These are phyloP conservation scores for Fusarium guadeloupense DNA, from an alignment of 2,329 filamentous ascomycete genomes.

Conservation along the genomic window DNA sequence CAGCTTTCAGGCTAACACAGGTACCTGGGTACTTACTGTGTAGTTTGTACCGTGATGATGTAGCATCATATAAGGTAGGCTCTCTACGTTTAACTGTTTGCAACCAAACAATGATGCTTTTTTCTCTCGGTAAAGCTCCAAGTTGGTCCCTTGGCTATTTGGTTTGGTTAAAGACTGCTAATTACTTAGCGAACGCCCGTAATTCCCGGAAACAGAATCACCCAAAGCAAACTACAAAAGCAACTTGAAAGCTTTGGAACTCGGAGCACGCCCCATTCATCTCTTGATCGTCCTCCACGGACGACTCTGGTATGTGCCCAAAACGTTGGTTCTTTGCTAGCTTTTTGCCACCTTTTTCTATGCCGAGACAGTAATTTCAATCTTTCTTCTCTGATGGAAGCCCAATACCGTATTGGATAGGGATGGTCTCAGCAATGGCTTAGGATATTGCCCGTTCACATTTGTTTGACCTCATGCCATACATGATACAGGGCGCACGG, in stretches of 20 bases:
- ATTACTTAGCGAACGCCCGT: slow-evolving; percentile 11
- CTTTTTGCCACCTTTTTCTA: slow-evolving; percentile 2
- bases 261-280: neutral
- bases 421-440: too few species aligned
- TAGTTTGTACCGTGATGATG: neutral
- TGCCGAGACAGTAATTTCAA: neutral
- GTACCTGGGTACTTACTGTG: slow-evolving; percentile 3
- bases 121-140: neutral
- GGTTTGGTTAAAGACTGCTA: slow-evolving; percentile 12
- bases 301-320: slow-evolving; percentile 29
- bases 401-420: too few species aligned
- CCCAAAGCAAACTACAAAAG: slow-evolving; percentile 19
- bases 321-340: slow-evolving; percentile 1
- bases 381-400: neutral
- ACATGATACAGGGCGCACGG: neutral
- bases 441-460: neutral
- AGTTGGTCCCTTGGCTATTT: slow-evolving; percentile 9
- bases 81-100: neutral
- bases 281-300: slow-evolving; percentile 3
- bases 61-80: slow-evolving; percentile 3
- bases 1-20: neutral
- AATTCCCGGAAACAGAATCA: slow-evolving; percentile 35
- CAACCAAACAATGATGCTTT: neutral
- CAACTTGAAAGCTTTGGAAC: slow-evolving; percentile 1
- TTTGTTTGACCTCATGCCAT: slow-evolving; percentile 3